Base-by-base conservation (phyloP, 768 basidiomycete genomes). In the Mycena crocata region DNA sequence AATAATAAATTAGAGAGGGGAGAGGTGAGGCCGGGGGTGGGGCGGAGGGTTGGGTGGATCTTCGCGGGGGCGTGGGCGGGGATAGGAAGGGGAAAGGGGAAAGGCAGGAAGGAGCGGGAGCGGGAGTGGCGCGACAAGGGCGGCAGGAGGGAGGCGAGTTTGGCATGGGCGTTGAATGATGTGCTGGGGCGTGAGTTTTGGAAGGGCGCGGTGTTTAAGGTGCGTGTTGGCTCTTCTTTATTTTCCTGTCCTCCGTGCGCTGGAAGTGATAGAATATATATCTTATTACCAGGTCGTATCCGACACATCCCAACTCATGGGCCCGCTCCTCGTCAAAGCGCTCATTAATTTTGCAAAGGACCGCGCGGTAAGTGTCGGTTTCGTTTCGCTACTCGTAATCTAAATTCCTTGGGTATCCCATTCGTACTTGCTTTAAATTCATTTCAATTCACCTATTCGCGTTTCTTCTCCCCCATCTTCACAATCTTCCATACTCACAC, bases 331-430 rank as follows among this genome's bases (percentile, higher is more conserved):
- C 34, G 85, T 89, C 51, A 88, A 87, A 77, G 77, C 84, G 7
- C 84, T 91, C 75, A 91, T 91, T 74, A 84, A 86, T 69, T 91
- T 89, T 67, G 83, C 84, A 3, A 84, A 89, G 70, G 79, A 80
- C 19, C 80, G 84, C 35, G 79, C 81, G 45, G 72, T n/a, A n/a
- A n/a, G n/a, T n/a, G n/a, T n/a, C n/a, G n/a, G n/a, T n/a, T n/a
- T n/a, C n/a, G n/a, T n/a, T n/a, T n/a, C n/a, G n/a, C n/a, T n/a
- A n/a, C n/a, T n/a, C n/a, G n/a, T n/a, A n/a, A n/a, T n/a, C n/a
- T n/a, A n/a, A n/a, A n/a, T n/a, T n/a, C n/a, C n/a, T n/a, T n/a
- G n/a, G n/a, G n/a, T n/a, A n/a, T n/a, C n/a, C n/a, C n/a, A n/a
- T n/a, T n/a, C n/a, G n/a, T n/a, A n/a, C n/a, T n/a, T n/a, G n/a